Percentiles rank a stretch among this genome's conserved stretches.
Evolutionary conservation across 169 alveolate genomes (phyloP).

Genomic region (Plasmodium coatneyi): DNA sequence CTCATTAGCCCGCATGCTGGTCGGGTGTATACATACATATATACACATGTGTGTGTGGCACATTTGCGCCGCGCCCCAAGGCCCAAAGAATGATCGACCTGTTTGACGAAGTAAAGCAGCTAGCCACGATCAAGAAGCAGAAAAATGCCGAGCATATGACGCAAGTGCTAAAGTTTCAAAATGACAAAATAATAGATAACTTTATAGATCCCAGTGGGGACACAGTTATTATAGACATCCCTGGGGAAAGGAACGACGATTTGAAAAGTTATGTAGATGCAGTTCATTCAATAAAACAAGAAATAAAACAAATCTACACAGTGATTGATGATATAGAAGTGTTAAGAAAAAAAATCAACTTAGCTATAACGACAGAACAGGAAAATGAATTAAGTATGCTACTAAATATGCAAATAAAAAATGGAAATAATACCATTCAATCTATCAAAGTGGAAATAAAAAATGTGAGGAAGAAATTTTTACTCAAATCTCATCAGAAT

Average conservation of each 20-base stretch:
- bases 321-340: slow-evolving; percentile 21
- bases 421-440: slow-evolving; percentile 30
- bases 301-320: slow-evolving; percentile 22
- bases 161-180: slow-evolving; percentile 20
- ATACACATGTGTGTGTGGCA: neutral
- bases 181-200: slow-evolving; percentile 22
- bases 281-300: slow-evolving; percentile 43
- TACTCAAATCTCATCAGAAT: slow-evolving; percentile 22
- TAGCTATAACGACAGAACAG: slow-evolving; percentile 58
- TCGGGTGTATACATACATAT: neutral
- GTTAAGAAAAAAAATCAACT: slow-evolving; percentile 56
- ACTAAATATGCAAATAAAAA: slow-evolving; percentile 56
- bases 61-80: neutral
- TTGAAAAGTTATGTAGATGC: slow-evolving; percentile 43
- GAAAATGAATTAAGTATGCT: slow-evolving; percentile 69
- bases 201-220: slow-evolving; percentile 17
- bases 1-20: neutral
- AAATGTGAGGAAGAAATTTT: slow-evolving; percentile 31
- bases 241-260: slow-evolving; percentile 15
- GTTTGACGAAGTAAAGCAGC: slow-evolving; percentile 22
- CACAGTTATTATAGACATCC: slow-evolving; percentile 19
- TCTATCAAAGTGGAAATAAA: slow-evolving; percentile 52
- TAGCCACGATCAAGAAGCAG: slow-evolving; percentile 36
- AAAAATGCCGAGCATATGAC: slow-evolving; percentile 34
- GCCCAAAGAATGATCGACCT: slow-evolving; percentile 55